Conservation (phyloP, 495 filamentous ascomycete genomes). For the Penicillium samsonianum region DNA sequence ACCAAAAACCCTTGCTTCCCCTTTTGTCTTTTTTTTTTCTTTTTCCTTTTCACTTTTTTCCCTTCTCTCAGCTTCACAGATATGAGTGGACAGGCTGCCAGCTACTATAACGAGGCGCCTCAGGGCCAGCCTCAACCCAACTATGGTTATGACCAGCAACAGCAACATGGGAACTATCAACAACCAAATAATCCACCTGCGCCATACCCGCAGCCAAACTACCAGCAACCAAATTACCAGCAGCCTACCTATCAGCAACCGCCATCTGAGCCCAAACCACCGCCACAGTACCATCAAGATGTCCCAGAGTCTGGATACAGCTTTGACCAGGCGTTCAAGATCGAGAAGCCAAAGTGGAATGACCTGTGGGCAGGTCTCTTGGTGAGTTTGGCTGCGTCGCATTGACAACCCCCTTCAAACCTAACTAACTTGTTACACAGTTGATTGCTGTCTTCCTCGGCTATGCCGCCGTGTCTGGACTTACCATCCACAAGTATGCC, state of each 20-base stretch:
- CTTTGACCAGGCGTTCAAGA: conserved; percentile 78
- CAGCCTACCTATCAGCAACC: conserved; percentile 13
- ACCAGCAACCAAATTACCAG: conserved; percentile 30
- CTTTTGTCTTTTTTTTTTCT: background rate
- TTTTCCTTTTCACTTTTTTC: conserved; percentile 8
- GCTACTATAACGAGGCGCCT: conserved; percentile 39
- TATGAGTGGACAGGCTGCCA: conserved; percentile 49
- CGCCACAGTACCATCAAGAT: conserved; percentile 29
- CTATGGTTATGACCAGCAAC: conserved; percentile 14
- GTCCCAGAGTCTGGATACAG: conserved; percentile 34
- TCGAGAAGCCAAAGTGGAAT: conserved; percentile 82
- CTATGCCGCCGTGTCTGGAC: conserved; percentile 73
- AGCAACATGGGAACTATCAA: conserved; percentile 22
- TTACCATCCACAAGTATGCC: conserved; percentile 76
- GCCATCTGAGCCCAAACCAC: conserved; percentile 33
- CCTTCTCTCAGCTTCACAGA: conserved; percentile 13
- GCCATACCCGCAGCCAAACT: conserved; percentile 2
- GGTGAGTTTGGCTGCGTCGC: conserved; percentile 38
- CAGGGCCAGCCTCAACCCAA: conserved; percentile 25
- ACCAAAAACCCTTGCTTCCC: too few species aligned
- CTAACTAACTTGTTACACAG: conserved; percentile 35
- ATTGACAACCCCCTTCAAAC: background rate
- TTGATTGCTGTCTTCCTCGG: conserved; percentile 73
- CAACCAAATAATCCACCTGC: conserved; percentile 7
- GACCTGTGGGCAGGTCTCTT: conserved; percentile 85